These are phyloP conservation scores for Tinospora cordifolia DNA, from an alignment of 164 flowering plant genomes.

Conservation along the genomic window DNA sequence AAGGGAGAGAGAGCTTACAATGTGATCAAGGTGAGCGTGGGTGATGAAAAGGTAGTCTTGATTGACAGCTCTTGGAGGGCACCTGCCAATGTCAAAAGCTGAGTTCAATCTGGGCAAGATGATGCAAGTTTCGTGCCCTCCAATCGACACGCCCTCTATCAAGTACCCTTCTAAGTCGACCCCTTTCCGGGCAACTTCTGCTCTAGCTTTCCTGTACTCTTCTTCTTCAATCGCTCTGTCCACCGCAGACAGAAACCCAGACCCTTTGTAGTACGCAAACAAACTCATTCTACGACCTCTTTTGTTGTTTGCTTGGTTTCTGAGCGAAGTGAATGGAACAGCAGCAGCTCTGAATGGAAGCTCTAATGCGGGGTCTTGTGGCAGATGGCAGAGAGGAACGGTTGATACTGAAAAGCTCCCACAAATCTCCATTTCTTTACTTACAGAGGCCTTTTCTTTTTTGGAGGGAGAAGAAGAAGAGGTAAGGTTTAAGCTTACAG, in stretches of 20 bases:
- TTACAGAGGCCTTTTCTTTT: neutral
- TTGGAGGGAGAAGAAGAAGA: neutral
- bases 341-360: neutral
- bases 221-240: constrained; percentile 68
- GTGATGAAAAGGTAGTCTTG: constrained; percentile 61
- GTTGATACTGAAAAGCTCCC: constrained; percentile 5
- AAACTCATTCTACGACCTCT: neutral
- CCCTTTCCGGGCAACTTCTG: constrained; percentile 59
- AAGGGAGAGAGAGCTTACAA: constrained; percentile 43
- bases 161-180: constrained; percentile 58
- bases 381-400: constrained; percentile 1
- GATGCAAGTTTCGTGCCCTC: constrained; percentile 90
- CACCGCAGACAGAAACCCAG: constrained; percentile 54
- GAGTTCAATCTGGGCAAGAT: constrained; percentile 75
- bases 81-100: constrained; percentile 86
- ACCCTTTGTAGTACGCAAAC: constrained; percentile 27
- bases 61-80: constrained; percentile 38
- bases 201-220: constrained; percentile 77
- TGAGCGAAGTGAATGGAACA: neutral
- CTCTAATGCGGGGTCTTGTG: constrained; percentile 3
- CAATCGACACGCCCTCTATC: constrained; percentile 74
- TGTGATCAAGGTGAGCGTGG: constrained; percentile 97
- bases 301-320: neutral
- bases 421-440: constrained; percentile 10
- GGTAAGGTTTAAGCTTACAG: neutral